These are phyloP conservation scores for Stephanodiscus triporus DNA, from an alignment of 108 stramenopile genomes.

Conservation along the genomic window DNA sequence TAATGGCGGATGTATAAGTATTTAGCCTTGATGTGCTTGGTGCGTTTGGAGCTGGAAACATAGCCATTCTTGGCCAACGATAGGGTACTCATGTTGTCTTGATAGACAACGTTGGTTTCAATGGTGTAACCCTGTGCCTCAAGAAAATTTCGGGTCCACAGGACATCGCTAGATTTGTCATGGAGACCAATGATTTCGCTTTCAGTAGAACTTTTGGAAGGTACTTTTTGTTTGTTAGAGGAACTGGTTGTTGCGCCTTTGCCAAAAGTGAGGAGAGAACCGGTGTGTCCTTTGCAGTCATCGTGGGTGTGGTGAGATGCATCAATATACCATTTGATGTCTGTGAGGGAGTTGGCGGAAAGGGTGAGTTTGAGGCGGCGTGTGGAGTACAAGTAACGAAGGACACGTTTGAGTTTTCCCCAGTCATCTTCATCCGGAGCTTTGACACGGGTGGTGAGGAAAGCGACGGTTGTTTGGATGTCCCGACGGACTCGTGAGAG, in stretches of 20 bases:
- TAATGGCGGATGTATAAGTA: no score
- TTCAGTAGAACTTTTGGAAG: no score
- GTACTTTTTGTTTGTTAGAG: no score
- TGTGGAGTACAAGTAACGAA: no score
- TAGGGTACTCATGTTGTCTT: conserved; percentile 24
- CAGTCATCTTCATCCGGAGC: conserved; percentile 35
- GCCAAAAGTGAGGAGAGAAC: conserved; percentile 46
- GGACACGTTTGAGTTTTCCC: conserved; percentile 8
- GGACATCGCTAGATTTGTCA: no score
- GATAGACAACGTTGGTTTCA: conserved; percentile 8
- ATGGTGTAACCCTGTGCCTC: conserved; percentile 13
- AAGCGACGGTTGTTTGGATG: conserved; percentile 29
- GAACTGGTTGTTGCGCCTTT: conserved; percentile 19
- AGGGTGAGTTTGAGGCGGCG: background rate
- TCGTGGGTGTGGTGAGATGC: conserved; percentile 34
- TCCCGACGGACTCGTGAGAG: conserved; percentile 3
- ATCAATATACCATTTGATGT: conserved; percentile 28
- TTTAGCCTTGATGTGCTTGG: background rate
- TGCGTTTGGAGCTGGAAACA: background rate
- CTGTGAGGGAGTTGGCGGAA: background rate
- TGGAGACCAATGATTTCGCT: no score
- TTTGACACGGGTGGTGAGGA: conserved; percentile 13
- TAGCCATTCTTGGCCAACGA: background rate
- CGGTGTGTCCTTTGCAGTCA: conserved; percentile 57
- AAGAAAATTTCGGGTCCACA: conserved; percentile 11